phyloP scores from a whole-genome alignment of 1,284 basidiomycete species.

The Cryptococcus hybrid region DNA sequence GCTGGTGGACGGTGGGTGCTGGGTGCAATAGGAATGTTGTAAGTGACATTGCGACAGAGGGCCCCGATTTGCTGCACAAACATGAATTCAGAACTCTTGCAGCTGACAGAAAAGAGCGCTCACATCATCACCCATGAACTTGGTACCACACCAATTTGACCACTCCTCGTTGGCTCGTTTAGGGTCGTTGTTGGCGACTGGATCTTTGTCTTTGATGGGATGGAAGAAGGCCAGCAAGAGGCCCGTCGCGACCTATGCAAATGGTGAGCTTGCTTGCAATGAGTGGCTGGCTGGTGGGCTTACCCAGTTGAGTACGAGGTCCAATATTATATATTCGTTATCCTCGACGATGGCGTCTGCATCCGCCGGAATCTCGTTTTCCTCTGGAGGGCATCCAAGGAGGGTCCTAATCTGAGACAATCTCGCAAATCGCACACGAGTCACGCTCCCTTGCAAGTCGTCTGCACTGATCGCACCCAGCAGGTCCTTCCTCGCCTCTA shows the following conservation, averaged over 20 bases:
- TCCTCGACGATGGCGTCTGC: constrained; percentile 69
- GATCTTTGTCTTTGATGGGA: constrained; percentile 61
- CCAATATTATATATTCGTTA: constrained; percentile 78
- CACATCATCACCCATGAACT: constrained; percentile 49
- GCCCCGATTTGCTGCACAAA: constrained; percentile 30
- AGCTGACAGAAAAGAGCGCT: constrained; percentile 12
- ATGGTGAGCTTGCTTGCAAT: not conserved
- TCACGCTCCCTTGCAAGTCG: constrained; percentile 87
- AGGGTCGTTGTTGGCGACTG: constrained; percentile 72
- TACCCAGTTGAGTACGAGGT: constrained; percentile 91
- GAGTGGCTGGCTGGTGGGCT: constrained; percentile 6
- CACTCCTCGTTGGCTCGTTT: constrained; percentile 70
- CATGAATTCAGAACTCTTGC: not conserved
- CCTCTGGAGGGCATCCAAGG: constrained; percentile 50
- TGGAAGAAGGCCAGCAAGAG: constrained; percentile 95
- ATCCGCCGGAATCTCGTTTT: constrained; percentile 51
- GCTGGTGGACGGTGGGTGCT: constrained; percentile 34
- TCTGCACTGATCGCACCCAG: constrained; percentile 71
- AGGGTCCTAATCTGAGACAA: constrained; percentile 51
- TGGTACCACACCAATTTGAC: constrained; percentile 94
- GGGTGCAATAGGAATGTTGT: constrained; percentile 21
- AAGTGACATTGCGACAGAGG: constrained; percentile 29
- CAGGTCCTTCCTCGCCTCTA: constrained; percentile 68
- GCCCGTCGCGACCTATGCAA: constrained; percentile 65
- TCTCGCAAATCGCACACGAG: constrained; percentile 62